Evolutionary conservation across 305 asterid species (phyloP).

Genomic region (Ajuga reptans): DNA sequence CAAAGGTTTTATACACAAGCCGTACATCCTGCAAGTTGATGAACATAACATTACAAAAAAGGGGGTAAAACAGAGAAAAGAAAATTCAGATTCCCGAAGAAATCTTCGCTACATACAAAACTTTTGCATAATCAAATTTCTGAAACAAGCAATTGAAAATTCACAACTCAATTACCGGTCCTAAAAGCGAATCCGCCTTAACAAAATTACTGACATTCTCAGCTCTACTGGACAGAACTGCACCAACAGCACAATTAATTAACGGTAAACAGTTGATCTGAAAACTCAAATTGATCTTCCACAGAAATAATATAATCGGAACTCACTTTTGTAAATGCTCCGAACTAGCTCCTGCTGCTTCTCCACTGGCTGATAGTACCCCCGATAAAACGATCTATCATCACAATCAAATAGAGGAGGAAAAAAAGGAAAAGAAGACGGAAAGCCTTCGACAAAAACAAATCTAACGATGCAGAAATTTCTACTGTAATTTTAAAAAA

Average conservation of each 20-base stretch:
- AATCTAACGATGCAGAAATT: conserved; percentile 8
- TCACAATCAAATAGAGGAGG: background rate
- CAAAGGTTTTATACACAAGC: conserved; percentile 81
- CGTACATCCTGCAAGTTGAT: conserved; percentile 56
- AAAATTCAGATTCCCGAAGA: background rate
- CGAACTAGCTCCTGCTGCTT: conserved; percentile 88
- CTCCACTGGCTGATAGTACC: conserved; percentile 57
- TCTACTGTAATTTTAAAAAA: background rate
- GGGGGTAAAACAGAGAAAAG: background rate
- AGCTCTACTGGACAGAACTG: conserved; percentile 83
- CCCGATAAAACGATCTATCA: conserved; percentile 25
- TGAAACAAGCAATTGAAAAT: conserved; percentile 11
- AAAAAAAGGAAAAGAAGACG: background rate
- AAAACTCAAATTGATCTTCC: too few species aligned
- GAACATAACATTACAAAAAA: background rate
- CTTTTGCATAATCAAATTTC: background rate
- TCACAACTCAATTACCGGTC: conserved; percentile 40
- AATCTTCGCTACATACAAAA: background rate
- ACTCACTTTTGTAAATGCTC: conserved; percentile 65
- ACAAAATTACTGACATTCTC: conserved; percentile 81
- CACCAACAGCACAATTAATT: conserved; percentile 22
- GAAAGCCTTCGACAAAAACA: background rate
- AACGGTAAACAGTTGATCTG: background rate
- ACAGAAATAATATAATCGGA: background rate
- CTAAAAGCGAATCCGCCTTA: conserved; percentile 73